Evolutionary conservation across 495 filamentous ascomycete species (phyloP).

Genomic region (Hypomontagnella submonticulosa): DNA sequence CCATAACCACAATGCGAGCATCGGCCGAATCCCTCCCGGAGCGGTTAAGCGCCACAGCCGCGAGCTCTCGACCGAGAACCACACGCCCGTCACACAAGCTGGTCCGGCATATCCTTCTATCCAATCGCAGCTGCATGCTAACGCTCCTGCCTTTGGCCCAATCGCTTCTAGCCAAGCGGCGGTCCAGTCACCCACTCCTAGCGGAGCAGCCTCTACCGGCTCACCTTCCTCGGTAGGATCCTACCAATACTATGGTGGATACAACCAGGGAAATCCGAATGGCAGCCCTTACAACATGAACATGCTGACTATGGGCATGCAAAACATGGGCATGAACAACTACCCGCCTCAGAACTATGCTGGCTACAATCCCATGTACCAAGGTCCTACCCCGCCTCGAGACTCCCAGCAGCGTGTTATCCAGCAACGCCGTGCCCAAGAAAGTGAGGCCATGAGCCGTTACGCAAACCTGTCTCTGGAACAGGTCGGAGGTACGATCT

Average conservation of each 20-base stretch:
- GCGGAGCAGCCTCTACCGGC: constrained; percentile 46
- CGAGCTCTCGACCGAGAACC: constrained; percentile 66
- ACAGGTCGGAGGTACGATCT: constrained; percentile 80
- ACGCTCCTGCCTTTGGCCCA: constrained; percentile 76
- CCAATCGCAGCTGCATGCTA: constrained; percentile 79
- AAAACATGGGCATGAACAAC: constrained; percentile 64
- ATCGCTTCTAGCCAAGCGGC: constrained; percentile 49
- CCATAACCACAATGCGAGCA: constrained; percentile 82
- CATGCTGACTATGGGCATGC: constrained; percentile 69
- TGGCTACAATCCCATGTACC: constrained; percentile 57
- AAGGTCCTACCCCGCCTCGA: constrained; percentile 58
- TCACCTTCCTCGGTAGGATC: constrained; percentile 50
- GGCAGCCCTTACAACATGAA: constrained; percentile 59
- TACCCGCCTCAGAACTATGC: constrained; percentile 64
- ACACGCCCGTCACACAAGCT: constrained; percentile 56
- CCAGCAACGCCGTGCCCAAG: constrained; percentile 71
- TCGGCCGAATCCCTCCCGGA: constrained; percentile 78
- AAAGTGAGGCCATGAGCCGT: constrained; percentile 74
- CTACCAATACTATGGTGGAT: constrained; percentile 58
- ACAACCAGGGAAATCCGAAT: constrained; percentile 39
- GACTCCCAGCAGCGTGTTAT: constrained; percentile 78
- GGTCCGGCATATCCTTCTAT: constrained; percentile 61
- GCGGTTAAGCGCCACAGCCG: constrained; percentile 73
- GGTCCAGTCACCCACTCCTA: constrained; percentile 45
- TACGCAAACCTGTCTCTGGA: constrained; percentile 84